phyloP scores from a whole-genome alignment of 305 asterid species.

The Fraxinus ornus region DNA sequence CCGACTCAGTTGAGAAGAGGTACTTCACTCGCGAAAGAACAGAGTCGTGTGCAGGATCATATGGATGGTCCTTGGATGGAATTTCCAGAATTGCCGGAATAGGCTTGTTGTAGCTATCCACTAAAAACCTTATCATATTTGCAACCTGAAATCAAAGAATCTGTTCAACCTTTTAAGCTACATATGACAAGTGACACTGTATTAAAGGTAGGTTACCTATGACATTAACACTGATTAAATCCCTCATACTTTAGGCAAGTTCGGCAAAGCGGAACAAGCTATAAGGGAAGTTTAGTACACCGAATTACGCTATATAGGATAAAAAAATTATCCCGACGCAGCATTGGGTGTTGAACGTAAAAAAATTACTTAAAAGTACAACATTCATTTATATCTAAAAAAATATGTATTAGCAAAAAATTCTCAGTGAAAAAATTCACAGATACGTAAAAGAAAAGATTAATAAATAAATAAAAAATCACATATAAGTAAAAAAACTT shows the following conservation, averaged over 20 bases:
- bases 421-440: background rate
- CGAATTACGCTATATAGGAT: background rate
- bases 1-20: constrained; percentile 75
- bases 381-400: background rate
- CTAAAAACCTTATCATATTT: constrained; percentile 80
- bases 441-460: background rate
- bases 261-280: background rate
- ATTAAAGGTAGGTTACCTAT: background rate
- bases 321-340: background rate
- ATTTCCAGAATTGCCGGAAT: constrained; percentile 93
- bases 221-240: background rate
- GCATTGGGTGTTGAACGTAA: background rate
- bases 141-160: constrained; percentile 56
- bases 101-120: constrained; percentile 90
- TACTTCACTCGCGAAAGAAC: constrained; percentile 86
- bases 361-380: background rate
- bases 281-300: background rate
- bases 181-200: background rate
- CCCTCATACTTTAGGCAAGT: background rate
- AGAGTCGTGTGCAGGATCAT: constrained; percentile 90
- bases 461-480: background rate
- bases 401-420: background rate
- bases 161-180: background rate
- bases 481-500: background rate
- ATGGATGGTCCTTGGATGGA: constrained; percentile 96